phyloP scores from a whole-genome alignment of 2,329 filamentous ascomycete species.

The Harringtonia lauricola region DNA sequence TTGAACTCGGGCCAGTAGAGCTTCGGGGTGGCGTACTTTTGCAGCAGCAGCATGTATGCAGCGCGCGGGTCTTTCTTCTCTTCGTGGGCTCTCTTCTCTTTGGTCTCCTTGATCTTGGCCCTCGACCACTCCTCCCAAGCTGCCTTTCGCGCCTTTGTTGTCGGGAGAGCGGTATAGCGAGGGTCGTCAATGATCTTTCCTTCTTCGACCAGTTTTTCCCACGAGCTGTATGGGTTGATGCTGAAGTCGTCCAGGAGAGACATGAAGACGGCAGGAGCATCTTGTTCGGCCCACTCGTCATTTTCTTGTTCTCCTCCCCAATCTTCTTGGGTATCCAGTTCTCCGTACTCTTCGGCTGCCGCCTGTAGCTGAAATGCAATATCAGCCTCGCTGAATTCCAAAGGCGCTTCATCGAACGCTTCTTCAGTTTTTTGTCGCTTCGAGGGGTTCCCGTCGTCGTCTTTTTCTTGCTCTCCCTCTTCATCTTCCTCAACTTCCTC shows the following conservation, averaged over 20 bases:
- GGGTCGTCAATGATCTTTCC: constrained; percentile 73
- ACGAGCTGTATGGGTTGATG: constrained; percentile 80
- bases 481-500: constrained; percentile 58
- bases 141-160: constrained; percentile 70
- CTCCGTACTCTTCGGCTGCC: constrained; percentile 54
- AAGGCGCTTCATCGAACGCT: constrained; percentile 27
- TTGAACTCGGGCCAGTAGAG: constrained; percentile 97
- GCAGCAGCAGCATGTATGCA: constrained; percentile 70
- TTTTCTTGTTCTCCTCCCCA: constrained; percentile 79
- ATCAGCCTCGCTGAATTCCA: constrained; percentile 90
- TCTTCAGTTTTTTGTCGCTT: constrained; percentile 39
- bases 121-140: constrained; percentile 78
- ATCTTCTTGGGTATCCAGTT: constrained; percentile 26
- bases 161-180: constrained; percentile 73
- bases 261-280: constrained; percentile 68
- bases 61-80: constrained; percentile 76
- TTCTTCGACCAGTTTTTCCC: constrained; percentile 82
- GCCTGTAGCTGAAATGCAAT: constrained; percentile 84
- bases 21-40: constrained; percentile 75
- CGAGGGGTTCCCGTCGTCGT: constrained; percentile 36
- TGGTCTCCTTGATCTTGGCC: constrained; percentile 61
- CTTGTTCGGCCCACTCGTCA: constrained; percentile 75
- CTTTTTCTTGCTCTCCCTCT: constrained; percentile 46
- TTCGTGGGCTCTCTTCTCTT: constrained; percentile 60
- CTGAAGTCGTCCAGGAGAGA: constrained; percentile 74